Base-by-base conservation (phyloP, 2,329 filamentous ascomycete species). In the Diaporthe nobilis region DNA sequence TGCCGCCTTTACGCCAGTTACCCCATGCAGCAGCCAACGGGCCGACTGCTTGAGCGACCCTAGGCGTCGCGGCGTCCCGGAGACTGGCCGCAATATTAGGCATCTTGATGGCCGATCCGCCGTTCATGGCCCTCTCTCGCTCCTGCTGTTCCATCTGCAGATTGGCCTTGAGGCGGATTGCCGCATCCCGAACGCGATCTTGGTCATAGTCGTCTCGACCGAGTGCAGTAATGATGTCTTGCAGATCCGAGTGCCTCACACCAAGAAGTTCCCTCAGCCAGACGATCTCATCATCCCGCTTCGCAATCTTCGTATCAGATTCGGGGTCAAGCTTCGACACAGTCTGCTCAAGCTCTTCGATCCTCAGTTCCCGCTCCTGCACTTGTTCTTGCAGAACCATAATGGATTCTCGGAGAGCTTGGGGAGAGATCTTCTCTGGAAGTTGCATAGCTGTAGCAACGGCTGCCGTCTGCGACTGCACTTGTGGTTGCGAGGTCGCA, bases 81-180 rank as follows among this genome's bases (percentile, higher is more conserved):
- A 96, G 92, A 44, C 94, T 91, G 63, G 93, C 93, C 1, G 95
- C 93, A 57, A 98, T 90, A 55, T 94, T 94, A 6, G 94, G 94
- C 79, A 97, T 88, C 72, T 88, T 91, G 77, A 93, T 88, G 39
- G 91, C 87, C 10, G 92, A 93, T 20, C 90, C 91, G 65, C 92
- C 92, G 72, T 93, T 92, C 85, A 94, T 90, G 0, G 95, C 93
- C 76, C 97, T 91, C 84, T 98, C 96, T 71, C 95, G 94, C 85
- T 98, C 96, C 83, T 98, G 95, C 82, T 97, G 94, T 84, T 99
- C 96, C 97, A 99, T 99, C 83, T 98, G 95, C 49, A 99, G 88
- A 81, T 98, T 98, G 20, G 97, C 95, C 82, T 95, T 95, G 77
- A 99, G 92, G 72, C 97, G 93, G 80, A 98, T 98, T 49, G 95